Percentiles rank a stretch among this genome's conserved stretches.
Evolutionary conservation across 371 early-diverging fungal genomes (phyloP).

Genomic region (Chytridium lagenaria): DNA sequence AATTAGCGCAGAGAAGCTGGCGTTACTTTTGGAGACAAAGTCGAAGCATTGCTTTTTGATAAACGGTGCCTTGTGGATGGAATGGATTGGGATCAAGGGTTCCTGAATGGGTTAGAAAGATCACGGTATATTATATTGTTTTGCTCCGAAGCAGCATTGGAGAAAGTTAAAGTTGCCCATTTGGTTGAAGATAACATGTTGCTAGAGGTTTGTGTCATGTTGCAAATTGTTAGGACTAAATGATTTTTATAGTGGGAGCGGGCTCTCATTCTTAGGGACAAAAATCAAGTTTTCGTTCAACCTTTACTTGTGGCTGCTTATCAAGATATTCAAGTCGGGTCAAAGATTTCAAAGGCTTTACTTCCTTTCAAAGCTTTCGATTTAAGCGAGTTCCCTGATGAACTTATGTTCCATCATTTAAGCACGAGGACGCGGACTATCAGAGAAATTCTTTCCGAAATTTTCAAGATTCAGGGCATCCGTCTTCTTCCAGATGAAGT

Average conservation of each 20-base stretch:
- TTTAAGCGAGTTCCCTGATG: slow-evolving; percentile 11
- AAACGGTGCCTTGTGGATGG: slow-evolving; percentile 20
- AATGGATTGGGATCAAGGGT: slow-evolving; percentile 20
- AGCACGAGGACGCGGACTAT: neutral
- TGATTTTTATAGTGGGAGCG: slow-evolving; percentile 15
- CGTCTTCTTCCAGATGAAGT: slow-evolving; percentile 12
- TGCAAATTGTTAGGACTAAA: neutral
- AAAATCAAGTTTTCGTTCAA: slow-evolving; percentile 12
- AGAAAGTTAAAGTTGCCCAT: slow-evolving; percentile 12
- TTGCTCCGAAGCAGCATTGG: slow-evolving; percentile 15
- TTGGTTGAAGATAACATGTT: slow-evolving; percentile 15
- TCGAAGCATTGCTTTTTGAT: slow-evolving; percentile 19
- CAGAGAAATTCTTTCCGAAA: slow-evolving; percentile 4
- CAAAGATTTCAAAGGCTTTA: slow-evolving; percentile 13
- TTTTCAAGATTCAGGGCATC: slow-evolving; percentile 14
- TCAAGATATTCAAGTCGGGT: slow-evolving; percentile 13
- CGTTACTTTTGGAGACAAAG: slow-evolving; percentile 4
- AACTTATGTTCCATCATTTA: slow-evolving; percentile 8
- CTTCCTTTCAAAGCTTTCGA: slow-evolving; percentile 18
- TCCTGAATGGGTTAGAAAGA: slow-evolving; percentile 16
- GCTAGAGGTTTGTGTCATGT: neutral
- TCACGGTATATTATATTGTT: slow-evolving; percentile 10
- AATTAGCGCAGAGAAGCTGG: neutral
- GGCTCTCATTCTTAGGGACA: neutral
- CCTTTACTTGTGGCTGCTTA: slow-evolving; percentile 13